Conservation (phyloP, 2,329 filamentous ascomycete species). For the Colletotrichum graminicola region DNA sequence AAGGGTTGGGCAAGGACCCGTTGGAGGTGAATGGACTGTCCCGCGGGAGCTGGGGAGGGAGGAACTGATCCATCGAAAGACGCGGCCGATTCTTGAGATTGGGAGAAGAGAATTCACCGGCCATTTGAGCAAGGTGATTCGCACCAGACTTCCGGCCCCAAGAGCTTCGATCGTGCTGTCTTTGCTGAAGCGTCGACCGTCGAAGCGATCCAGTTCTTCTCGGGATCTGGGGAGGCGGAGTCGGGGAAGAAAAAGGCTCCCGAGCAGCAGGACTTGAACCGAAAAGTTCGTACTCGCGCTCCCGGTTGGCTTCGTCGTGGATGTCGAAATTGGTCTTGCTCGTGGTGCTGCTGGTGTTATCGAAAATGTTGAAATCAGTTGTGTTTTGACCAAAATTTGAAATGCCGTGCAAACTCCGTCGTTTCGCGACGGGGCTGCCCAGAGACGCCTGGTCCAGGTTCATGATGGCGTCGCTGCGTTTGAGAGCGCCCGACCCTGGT, state of each 20-base stretch:
- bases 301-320: conserved; percentile 56
- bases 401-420: conserved; percentile 85
- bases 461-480: conserved; percentile 92
- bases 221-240: conserved; percentile 67
- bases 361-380: conserved; percentile 80
- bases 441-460: conserved; percentile 82
- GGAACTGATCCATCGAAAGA: conserved; percentile 82
- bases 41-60: conserved; percentile 71
- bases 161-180: conserved; percentile 76
- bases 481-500: conserved; percentile 80
- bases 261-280: conserved; percentile 49
- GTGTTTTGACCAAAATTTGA: conserved; percentile 68
- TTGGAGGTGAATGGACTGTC: conserved; percentile 75
- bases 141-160: conserved; percentile 72
- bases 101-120: conserved; percentile 67
- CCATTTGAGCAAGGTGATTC: conserved; percentile 64
- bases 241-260: conserved; percentile 59
- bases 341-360: conserved; percentile 62
- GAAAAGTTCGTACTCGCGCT: conserved; percentile 69
- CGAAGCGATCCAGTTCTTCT: conserved; percentile 82
- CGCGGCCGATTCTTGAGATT: conserved; percentile 74
- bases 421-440: conserved; percentile 90
- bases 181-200: conserved; percentile 89
- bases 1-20: conserved; percentile 64
- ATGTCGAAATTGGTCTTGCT: conserved; percentile 59